These are phyloP conservation scores for Kuraishia hungarica DNA, from an alignment of 805 yeast species.

Conservation along the genomic window DNA sequence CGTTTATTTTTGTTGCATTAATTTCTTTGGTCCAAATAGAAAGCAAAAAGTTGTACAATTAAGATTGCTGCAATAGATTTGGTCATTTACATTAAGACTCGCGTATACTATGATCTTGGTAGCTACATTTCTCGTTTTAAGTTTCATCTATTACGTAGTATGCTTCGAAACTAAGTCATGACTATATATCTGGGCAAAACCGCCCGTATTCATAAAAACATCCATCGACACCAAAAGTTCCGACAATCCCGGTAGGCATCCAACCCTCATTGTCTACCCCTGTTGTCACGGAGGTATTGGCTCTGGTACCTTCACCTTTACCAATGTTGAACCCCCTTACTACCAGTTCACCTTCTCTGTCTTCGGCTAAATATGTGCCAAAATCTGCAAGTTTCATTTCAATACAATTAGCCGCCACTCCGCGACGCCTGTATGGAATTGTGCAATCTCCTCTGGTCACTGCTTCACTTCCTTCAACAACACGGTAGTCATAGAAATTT, in stretches of 20 bases:
- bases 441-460: background rate
- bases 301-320: constrained; percentile 15
- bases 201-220: constrained; percentile 42
- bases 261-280: constrained; percentile 33
- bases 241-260: constrained; percentile 37
- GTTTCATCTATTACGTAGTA: background rate
- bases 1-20: background rate
- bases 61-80: background rate
- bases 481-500: constrained; percentile 55
- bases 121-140: too few species aligned
- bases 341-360: constrained; percentile 40
- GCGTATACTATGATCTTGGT: too few species aligned
- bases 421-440: constrained; percentile 26
- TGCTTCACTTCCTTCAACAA: constrained; percentile 21
- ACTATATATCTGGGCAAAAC: background rate
- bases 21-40: background rate
- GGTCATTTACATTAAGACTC: background rate
- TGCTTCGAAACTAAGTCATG: background rate
- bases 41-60: background rate
- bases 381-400: constrained; percentile 46
- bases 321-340: constrained; percentile 65
- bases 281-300: background rate
- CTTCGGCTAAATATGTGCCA: constrained; percentile 21
- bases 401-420: constrained; percentile 50
- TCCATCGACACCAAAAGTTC: constrained; percentile 65